phyloP scores from a whole-genome alignment of 2,329 filamentous ascomycete species.

The Neobulgaria alba region DNA sequence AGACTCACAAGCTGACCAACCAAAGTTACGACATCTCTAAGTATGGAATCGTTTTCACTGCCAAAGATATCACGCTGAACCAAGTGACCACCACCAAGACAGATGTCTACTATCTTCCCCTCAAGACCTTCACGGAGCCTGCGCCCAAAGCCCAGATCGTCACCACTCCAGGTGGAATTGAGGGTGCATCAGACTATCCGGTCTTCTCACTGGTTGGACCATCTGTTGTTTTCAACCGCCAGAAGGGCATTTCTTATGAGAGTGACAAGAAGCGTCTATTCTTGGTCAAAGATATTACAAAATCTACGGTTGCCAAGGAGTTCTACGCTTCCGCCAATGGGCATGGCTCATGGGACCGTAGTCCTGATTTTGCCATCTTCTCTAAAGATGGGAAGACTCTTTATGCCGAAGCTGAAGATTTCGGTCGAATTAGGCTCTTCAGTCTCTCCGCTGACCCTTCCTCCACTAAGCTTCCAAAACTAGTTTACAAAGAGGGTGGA shows the following conservation, averaged over 20 bases:
- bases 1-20: too few relatives aligned
- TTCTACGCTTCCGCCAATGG: slow-evolving; percentile 51
- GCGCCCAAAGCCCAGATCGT: slow-evolving; percentile 10
- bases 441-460: slow-evolving; percentile 42
- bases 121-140: slow-evolving; percentile 18
- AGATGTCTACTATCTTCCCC: slow-evolving; percentile 18
- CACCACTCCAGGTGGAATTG: slow-evolving; percentile 15
- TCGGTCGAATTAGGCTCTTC: slow-evolving; percentile 53
- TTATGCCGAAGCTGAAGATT: slow-evolving; percentile 61
- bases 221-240: slow-evolving; percentile 65
- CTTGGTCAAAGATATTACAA: slow-evolving; percentile 49
- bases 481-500: slow-evolving; percentile 10
- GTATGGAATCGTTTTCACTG: slow-evolving; percentile 16
- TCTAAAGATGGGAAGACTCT: slow-evolving; percentile 50
- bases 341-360: slow-evolving; percentile 50
- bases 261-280: slow-evolving; percentile 64
- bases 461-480: slow-evolving; percentile 6
- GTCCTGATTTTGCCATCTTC: slow-evolving; percentile 46
- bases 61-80: slow-evolving; percentile 17
- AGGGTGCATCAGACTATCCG: slow-evolving; percentile 34
- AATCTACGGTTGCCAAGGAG: slow-evolving; percentile 46
- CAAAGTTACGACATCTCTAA: slow-evolving; percentile 16
- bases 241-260: slow-evolving; percentile 69
- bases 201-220: slow-evolving; percentile 65
- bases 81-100: slow-evolving; percentile 20